Percentiles rank a stretch among this genome's conserved stretches.
Evolutionary conservation across 176 grass and related monocot genomes (phyloP).

Genomic region (Chrysopogon serrulatus): DNA sequence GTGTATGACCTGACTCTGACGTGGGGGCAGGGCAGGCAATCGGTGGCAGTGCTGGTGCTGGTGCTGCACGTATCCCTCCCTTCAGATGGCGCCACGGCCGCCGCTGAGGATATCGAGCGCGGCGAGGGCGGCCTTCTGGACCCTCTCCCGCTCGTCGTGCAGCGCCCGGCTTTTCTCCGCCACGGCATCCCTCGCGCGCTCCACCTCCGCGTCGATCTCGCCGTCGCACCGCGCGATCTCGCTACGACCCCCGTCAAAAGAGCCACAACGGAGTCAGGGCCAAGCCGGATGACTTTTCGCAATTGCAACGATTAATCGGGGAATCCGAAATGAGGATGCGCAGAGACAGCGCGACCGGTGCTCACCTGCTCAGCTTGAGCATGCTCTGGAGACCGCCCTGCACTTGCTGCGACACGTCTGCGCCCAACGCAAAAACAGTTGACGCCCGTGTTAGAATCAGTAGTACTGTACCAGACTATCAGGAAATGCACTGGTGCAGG

Average conservation of each 20-base stretch:
- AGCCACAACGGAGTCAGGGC: neutral
- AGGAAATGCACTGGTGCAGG: neutral
- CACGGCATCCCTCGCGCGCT: slow-evolving; percentile 68
- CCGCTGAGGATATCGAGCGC: slow-evolving; percentile 70
- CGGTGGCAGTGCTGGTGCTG: no score
- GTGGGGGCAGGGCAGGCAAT: no score
- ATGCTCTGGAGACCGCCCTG: slow-evolving; percentile 63
- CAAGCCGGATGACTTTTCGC: neutral
- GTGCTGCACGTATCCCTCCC: no score
- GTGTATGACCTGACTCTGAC: no score
- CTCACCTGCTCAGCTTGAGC: slow-evolving; percentile 80
- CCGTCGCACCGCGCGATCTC: slow-evolving; percentile 70
- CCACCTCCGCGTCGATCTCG: slow-evolving; percentile 77
- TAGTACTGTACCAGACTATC: neutral
- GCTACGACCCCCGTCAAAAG: no score
- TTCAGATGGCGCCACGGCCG: neutral
- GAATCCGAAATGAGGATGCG: neutral
- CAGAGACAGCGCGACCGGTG: neutral
- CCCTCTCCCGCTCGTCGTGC: slow-evolving; percentile 65
- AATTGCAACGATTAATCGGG: neutral
- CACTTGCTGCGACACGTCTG: slow-evolving; percentile 89
- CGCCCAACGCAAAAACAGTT: neutral
- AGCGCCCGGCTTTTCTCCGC: slow-evolving; percentile 44
- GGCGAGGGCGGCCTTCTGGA: slow-evolving; percentile 77
- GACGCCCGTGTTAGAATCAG: neutral